A percentile compares a stretch with the other conserved stretches of the same genome.
phyloP scores from a whole-genome alignment of 2,329 filamentous ascomycete species.

The Cadophora sp. region DNA sequence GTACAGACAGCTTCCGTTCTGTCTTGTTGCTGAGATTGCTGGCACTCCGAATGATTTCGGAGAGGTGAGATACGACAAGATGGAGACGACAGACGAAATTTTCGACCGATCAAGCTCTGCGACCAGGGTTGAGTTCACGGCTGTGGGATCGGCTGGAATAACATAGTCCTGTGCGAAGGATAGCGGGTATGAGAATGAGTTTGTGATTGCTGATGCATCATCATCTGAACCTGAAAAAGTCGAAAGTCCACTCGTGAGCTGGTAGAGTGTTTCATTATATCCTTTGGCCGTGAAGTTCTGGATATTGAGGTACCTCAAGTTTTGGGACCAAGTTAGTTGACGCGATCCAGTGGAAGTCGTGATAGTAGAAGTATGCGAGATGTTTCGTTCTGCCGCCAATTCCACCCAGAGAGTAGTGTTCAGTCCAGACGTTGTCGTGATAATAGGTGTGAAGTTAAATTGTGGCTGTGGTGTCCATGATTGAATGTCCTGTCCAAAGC shows the following conservation, averaged over 20 bases:
- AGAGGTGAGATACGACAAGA: constrained; percentile 33
- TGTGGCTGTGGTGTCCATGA: constrained; percentile 17
- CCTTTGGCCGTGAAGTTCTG: constrained; percentile 31
- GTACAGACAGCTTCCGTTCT: constrained; percentile 34
- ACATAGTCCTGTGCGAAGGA: constrained; percentile 28
- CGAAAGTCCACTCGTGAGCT: constrained; percentile 28
- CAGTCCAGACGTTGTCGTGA: constrained; percentile 11
- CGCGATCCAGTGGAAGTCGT: constrained; percentile 33
- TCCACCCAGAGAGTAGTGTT: constrained; percentile 30
- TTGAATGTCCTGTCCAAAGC: constrained; percentile 15
- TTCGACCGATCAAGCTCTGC: constrained; percentile 31
- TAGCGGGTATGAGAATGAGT: constrained; percentile 31
- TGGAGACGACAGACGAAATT: constrained; percentile 21
- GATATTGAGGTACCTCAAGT: constrained; percentile 31
- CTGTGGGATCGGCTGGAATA: constrained; percentile 23
- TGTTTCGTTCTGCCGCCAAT: constrained; percentile 24
- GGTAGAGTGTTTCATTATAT: constrained; percentile 33
- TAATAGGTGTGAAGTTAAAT: constrained; percentile 26
- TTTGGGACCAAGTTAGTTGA: constrained; percentile 31
- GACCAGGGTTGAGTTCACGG: constrained; percentile 28
- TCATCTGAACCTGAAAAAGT: constrained; percentile 23
- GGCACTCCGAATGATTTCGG: constrained; percentile 19
- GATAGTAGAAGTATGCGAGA: constrained; percentile 31
- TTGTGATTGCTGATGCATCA: constrained; percentile 14
- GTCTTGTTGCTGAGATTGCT: constrained; percentile 25